Evolutionary conservation across 352 stramenopile genomes (phyloP), one percentile per base, ranked within the genome.

Genomic region (Pythium rhizo-oryzae): DNA sequence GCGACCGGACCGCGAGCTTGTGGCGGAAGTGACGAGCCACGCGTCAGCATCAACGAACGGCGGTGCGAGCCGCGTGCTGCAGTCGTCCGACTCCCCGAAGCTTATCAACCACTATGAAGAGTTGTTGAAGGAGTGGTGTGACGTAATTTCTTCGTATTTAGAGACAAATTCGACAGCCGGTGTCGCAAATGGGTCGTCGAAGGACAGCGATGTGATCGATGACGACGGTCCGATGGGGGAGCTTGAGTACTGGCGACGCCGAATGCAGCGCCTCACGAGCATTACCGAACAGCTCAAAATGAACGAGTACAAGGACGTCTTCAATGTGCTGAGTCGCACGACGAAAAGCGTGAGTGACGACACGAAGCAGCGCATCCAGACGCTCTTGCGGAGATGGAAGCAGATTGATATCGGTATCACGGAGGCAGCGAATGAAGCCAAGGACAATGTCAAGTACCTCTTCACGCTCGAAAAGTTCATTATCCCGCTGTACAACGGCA

Each of bases 371-470:
- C 97, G 97, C 54, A 96, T 98, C 41, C 93, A 98, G 64, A 93
- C 84, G 18, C 77, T 99, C 28, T 74, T 99, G 9, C 87, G 93
- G 18, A 81, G 96, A n/a, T 99, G 97, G 97, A 99, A 99, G 65
- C 93, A 99, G 72, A 99, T 99, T 56, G 97, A 99, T 68, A 98
- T 99, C 67, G 95, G 97, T 41, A 99, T 99, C 74, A 99, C 97
- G 0, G 97, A 99, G 78, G 92, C 97, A 0, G 96, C 96, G 5
- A 99, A 99, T 65, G 97, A 99, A 78, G 97, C 97, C 49, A 99
- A 99, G 71, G 97, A 99, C 78, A 99, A 99, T 77, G 93, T 99
- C 47, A 99, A 99, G 76, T 99, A 99, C 74, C 78, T 99, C 11
- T 99, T 98, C 71, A 99, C 97, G 33, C 84, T 99, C 7, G 97